Evolutionary conservation across 768 basidiomycete species (phyloP), one percentile per base, ranked within the genome.

Genomic region (Tulasnella sp.): DNA sequence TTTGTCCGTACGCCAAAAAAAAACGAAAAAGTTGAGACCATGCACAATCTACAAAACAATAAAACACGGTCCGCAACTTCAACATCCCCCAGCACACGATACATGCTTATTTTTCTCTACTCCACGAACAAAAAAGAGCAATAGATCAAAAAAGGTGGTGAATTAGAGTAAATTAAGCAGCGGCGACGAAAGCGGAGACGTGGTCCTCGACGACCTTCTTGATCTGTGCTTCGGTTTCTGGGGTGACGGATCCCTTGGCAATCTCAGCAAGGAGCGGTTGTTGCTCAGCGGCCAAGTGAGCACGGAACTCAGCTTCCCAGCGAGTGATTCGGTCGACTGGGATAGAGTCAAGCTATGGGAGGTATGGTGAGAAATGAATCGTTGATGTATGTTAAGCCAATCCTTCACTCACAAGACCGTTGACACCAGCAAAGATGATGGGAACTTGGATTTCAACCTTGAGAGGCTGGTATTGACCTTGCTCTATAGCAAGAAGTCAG

Each of bases 351-450:
- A 99, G 89, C 79, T 86, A 53, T 1, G 40, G 20, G 37, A 33
- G 19, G n/a, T 7, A 53, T 15, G 13, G 13, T 19, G 37, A 24
- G 16, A 37, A 27, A 51, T 15, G 12, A 40, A 25, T 3, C 32
- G 19, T 16, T 9, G 19, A 40, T 32, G 16, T 15, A 24, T 9
- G 19, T 29, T 29, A 27, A 3, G 15, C 8, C 3, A 24, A 16
- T 19, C 33, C 28, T 4, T 3, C 15, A 75, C 83, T 59, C 65
- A 84, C 82, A 57, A 95, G 79, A 88, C 95, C 95, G 71, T 98
- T 92, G 61, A 99, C 95, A 80, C 93, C 93, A 59, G 93, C 95
- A 67, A 93, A 96, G 73, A 98, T 91, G 67, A 96, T 88, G 59
- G 93, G 93, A 57, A 95, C 93, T 76, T 95, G 92, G 58, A 96